A percentile compares a stretch with the other conserved stretches of the same genome.
Evolutionary conservation across 2,329 filamentous ascomycete genomes (phyloP).

Genomic region (Chaetomium sp.): DNA sequence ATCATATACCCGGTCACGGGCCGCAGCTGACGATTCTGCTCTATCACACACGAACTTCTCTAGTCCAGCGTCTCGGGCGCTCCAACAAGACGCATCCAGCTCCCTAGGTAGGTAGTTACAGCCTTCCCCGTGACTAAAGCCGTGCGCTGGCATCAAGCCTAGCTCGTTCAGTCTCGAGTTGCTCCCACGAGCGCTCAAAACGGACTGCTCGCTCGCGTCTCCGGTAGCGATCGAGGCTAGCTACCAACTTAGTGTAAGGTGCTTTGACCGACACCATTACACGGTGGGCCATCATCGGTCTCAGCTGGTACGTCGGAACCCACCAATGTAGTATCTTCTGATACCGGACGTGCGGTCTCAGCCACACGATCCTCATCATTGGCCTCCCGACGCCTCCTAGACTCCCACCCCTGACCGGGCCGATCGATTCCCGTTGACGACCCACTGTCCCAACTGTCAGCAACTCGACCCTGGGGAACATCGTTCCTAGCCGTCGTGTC

Average conservation of each 20-base stretch:
- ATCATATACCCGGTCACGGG: background rate
- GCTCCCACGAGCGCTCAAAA: background rate
- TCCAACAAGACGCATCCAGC: background rate
- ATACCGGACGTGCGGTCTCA: no score
- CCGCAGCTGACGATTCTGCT: background rate
- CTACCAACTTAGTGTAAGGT: background rate
- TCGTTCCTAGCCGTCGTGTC: background rate
- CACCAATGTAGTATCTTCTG: background rate
- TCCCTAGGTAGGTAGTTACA: background rate
- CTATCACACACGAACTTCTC: background rate
- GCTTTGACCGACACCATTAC: background rate
- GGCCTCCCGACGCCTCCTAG: background rate
- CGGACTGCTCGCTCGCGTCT: no score
- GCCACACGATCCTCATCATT: background rate
- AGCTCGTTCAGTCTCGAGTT: background rate
- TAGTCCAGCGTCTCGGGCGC: background rate
- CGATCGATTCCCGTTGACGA: background rate
- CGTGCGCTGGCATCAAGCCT: background rate
- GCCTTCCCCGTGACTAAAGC: no score
- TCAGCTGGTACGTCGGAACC: background rate
- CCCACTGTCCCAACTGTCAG: background rate
- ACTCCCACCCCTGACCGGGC: background rate
- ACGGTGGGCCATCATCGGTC: background rate
- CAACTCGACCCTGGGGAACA: background rate
- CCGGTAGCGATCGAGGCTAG: background rate